Evolutionary conservation across 1,139 yeast genomes (phyloP), one percentile per base, ranked within the genome.

Genomic region (Taphrina flavorubra): DNA sequence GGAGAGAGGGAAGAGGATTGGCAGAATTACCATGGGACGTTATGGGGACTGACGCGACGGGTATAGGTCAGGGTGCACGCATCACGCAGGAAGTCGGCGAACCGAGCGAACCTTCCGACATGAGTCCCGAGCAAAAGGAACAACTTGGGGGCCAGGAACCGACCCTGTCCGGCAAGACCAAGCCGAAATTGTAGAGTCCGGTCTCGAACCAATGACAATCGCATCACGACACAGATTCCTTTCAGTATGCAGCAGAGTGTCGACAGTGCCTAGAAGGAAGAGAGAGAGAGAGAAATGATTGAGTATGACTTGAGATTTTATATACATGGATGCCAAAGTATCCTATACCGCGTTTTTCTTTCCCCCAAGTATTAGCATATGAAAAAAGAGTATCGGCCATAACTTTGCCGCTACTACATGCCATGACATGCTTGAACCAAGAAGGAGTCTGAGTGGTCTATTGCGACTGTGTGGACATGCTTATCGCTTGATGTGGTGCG

Each of bases 71-170:
- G 34, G 67, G 67, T 14, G 55, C 25, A 14, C 36, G 31, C 13
- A 51, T 59, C 7, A 39, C 36, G 10, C 36, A 34, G 34, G 67
- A 63, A 25, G 36, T 63, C 3, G 67, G 67, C 6, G 67, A 63
- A 55, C 67, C 67, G 11, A 34, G 47, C 11, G 67, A 63, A 40
- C 67, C 67, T 7, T 40, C 55, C n/a, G 55, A 55, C 18, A 63
- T 63, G 67, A 49, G 60, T 42, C 67, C 67, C 16, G 67, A 63
- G 25, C 59, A 63, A 55, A 63, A 63, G 61, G 53, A 55, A 46
- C 67, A 63, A 49, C n/a, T 63, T 2, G 53, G 53, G 18, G 53
- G 53, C 20, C 53, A 49, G n/a, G 53, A 49, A 20, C 53, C 53
- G n/a, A 49, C 53, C 13, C 8, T 20, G 36, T 49, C 53, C 20